A percentile compares a stretch with the other conserved stretches of the same genome.
These are phyloP conservation scores for Gynandropsis gynandra DNA, from an alignment of 345 rosid genomes.

Conservation along the genomic window DNA sequence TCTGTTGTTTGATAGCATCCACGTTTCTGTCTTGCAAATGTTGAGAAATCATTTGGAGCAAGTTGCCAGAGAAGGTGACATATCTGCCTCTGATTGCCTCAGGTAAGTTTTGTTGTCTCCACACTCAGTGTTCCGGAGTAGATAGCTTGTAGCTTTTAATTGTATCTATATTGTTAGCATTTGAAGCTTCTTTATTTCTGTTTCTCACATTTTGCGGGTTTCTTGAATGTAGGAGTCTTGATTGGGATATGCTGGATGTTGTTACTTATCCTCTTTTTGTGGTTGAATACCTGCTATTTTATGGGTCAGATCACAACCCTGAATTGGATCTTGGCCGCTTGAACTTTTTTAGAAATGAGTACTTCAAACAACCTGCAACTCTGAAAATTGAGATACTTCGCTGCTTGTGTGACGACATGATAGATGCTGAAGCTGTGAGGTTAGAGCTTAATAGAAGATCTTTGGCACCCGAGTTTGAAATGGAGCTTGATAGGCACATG, in stretches of 20 bases:
- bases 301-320: conserved; percentile 44
- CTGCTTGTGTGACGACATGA: conserved; percentile 73
- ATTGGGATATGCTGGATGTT: conserved; percentile 74
- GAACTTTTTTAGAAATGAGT: conserved; percentile 56
- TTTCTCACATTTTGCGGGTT: conserved; percentile 23
- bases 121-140: neutral
- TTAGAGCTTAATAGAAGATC: conserved; percentile 71
- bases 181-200: conserved; percentile 15
- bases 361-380: conserved; percentile 56
- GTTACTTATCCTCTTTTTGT: conserved; percentile 85
- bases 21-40: conserved; percentile 68
- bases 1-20: conserved; percentile 71
- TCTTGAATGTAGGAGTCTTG: conserved; percentile 70
- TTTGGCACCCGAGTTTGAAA: conserved; percentile 50
- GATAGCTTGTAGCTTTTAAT: neutral
- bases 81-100: conserved; percentile 76
- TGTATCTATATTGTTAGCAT: conserved; percentile 13
- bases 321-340: conserved; percentile 48
- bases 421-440: conserved; percentile 65
- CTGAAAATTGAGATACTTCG: conserved; percentile 66
- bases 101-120: conserved; percentile 45
- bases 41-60: conserved; percentile 69
- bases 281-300: conserved; percentile 66
- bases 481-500: conserved; percentile 51
- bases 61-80: conserved; percentile 67